These are phyloP conservation scores for Aspergillus sp. DNA, from an alignment of 2,329 filamentous ascomycete species.

Conservation along the genomic window DNA sequence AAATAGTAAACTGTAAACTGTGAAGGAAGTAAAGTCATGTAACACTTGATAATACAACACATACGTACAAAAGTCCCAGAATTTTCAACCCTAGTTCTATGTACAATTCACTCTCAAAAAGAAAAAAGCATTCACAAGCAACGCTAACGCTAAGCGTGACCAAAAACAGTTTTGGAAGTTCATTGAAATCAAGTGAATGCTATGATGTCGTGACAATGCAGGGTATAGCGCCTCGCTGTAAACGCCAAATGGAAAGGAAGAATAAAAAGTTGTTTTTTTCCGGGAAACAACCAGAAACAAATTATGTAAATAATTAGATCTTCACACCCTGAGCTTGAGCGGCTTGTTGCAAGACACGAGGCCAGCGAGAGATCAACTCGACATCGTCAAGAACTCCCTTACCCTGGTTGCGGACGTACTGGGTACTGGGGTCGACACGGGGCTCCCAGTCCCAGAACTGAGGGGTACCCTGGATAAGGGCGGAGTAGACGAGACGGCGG, in stretches of 20 bases:
- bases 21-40: no score
- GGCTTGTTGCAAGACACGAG: conserved; percentile 36
- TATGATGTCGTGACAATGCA: conserved; percentile 12
- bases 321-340: conserved; percentile 24
- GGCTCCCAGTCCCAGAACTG: conserved; percentile 87
- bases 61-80: background rate
- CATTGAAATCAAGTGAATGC: background rate
- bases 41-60: background rate
- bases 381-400: conserved; percentile 43
- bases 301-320: conserved; percentile 7
- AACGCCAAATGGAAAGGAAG: conserved; percentile 9
- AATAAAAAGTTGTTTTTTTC: background rate
- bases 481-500: conserved; percentile 75
- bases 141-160: conserved; percentile 1
- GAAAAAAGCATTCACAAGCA: background rate
- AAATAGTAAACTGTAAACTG: no score
- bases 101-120: background rate
- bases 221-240: conserved; percentile 34
- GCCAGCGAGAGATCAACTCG: conserved; percentile 43
- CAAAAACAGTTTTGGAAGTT: background rate
- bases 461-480: conserved; percentile 72
- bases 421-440: conserved; percentile 47
- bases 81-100: background rate
- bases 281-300: background rate
- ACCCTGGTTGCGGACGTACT: conserved; percentile 70